A percentile compares a stretch with the other conserved stretches of the same genome.
Conservation (phyloP, 1,284 basidiomycete species). For the Anthracocystis setariae region DNA sequence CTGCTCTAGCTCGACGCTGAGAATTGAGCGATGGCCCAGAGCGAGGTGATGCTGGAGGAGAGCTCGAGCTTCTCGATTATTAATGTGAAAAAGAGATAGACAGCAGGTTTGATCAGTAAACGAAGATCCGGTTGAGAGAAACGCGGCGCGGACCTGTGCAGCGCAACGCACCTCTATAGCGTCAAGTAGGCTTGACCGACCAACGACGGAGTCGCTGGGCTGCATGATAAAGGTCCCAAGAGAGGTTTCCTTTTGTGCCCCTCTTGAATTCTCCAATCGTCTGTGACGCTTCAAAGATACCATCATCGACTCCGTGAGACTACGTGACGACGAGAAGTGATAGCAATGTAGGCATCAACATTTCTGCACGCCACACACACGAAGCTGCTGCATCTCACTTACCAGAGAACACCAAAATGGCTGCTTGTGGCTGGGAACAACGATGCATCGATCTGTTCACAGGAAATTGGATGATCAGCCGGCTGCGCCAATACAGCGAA, state of each 20-base stretch:
- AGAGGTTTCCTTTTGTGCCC: neutral
- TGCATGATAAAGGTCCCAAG: constrained; percentile 23
- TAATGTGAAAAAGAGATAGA: neutral
- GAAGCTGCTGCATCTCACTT: neutral
- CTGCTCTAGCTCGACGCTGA: neutral
- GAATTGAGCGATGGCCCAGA: constrained; percentile 18
- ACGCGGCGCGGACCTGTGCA: too few species aligned
- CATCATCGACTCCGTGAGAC: constrained; percentile 4
- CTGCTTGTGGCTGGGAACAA: constrained; percentile 9
- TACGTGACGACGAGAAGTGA: neutral
- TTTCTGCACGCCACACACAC: neutral
- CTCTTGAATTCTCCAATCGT: neutral
- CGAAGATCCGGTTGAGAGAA: neutral
- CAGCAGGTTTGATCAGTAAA: neutral
- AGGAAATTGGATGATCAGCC: neutral
- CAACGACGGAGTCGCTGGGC: constrained; percentile 15
- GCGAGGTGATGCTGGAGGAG: constrained; percentile 4
- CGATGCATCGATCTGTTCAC: constrained; percentile 11
- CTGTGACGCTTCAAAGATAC: constrained; percentile 13
- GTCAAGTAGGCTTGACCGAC: constrained; percentile 10
- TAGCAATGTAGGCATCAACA: neutral
- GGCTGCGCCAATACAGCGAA: neutral
- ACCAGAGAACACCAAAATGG: constrained; percentile 28
- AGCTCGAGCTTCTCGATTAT: constrained; percentile 14
- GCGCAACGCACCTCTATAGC: constrained; percentile 15